Base-by-base conservation (phyloP, 176 grass and related monocot genomes). In the Elymus sibiricus region DNA sequence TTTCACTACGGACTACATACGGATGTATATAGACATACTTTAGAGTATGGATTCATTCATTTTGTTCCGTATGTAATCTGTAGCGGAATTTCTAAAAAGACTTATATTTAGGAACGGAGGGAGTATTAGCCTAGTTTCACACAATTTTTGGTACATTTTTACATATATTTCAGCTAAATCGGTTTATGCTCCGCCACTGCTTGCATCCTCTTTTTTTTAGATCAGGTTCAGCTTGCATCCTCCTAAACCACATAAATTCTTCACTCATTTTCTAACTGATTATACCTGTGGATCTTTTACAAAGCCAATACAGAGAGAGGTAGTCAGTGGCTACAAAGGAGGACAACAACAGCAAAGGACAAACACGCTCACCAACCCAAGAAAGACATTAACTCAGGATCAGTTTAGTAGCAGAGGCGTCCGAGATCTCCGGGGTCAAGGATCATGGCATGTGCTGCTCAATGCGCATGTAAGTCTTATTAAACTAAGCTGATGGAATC, bases 281-380 rank as follows among this genome's bases (percentile, higher is more conserved):
- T 37, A 12, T n/a, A 38, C 47, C 5, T 82, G 47, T 70, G 25
- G 51, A 82, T 86, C 27, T 82, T 60, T 61, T 65, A 22, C 61
- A 25, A 53, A 82, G 22, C 25, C 25, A 66, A 22, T 40, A 31
- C 25, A 68, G 9, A 74, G 39, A 13, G 16, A 49, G 46, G 13
- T 49, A 49, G 46, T 49, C 46, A 49, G 13, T 56, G 17, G 76
- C 22, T 72, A n/a, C 74, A 79, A 79, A 74, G 74, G 53, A 82
- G 22, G 46, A 16, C 46, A 74, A 44, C 84, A 87, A 58, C 84
- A 90, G 55, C 84, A 66, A 87, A 74, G 27, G 74, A 83, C 80
- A 90, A 83, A 87, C 34, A 73, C 16, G 80, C 88, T 64, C 84
- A 73, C 2, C 40, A 73, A 82, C 84, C 43, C 79, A 15, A 62